Conservation (phyloP, 371 early-diverging fungal genomes). For the Apophysomyces ossiformis region DNA sequence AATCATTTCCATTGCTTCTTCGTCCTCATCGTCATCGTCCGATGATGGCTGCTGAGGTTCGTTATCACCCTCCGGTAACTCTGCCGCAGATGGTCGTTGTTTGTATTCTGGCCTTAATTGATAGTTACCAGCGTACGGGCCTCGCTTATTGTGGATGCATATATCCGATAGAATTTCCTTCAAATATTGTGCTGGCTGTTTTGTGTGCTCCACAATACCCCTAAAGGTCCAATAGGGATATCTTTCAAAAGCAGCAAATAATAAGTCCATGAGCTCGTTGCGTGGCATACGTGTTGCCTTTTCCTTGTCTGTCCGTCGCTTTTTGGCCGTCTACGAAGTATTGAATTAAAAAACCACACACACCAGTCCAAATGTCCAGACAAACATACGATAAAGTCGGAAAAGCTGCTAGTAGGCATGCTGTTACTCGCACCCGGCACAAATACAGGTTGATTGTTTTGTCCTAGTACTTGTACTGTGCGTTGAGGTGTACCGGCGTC, state of each 20-base stretch:
- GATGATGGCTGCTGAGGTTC: slow-evolving; percentile 42
- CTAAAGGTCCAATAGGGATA: slow-evolving; percentile 88
- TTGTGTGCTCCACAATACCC: slow-evolving; percentile 80
- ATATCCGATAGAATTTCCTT: slow-evolving; percentile 87
- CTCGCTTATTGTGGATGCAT: slow-evolving; percentile 81
- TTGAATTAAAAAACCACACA: not conserved
- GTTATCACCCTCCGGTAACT: slow-evolving; percentile 36
- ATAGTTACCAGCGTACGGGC: slow-evolving; percentile 83
- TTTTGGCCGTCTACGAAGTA: slow-evolving; percentile 37
- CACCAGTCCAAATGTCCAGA: not conserved
- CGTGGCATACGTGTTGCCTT: slow-evolving; percentile 85
- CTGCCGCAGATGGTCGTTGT: slow-evolving; percentile 50
- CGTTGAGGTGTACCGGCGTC: slow-evolving; percentile 62
- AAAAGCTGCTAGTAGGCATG: slow-evolving; percentile 53
- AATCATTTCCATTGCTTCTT: slow-evolving; percentile 53
- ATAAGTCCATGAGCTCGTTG: slow-evolving; percentile 81
- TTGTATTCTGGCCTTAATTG: slow-evolving; percentile 86
- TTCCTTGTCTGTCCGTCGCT: slow-evolving; percentile 53
- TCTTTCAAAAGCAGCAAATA: slow-evolving; percentile 84
- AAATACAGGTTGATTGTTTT: slow-evolving; percentile 62
- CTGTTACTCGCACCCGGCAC: slow-evolving; percentile 62
- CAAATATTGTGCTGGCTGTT: slow-evolving; percentile 80
- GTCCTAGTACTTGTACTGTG: slow-evolving; percentile 60
- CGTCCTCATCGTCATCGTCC: slow-evolving; percentile 52
- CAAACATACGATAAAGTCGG: slow-evolving; percentile 60